phyloP scores from a whole-genome alignment of 2,329 filamentous ascomycete genomes.

The Hypoxylon sp. region DNA sequence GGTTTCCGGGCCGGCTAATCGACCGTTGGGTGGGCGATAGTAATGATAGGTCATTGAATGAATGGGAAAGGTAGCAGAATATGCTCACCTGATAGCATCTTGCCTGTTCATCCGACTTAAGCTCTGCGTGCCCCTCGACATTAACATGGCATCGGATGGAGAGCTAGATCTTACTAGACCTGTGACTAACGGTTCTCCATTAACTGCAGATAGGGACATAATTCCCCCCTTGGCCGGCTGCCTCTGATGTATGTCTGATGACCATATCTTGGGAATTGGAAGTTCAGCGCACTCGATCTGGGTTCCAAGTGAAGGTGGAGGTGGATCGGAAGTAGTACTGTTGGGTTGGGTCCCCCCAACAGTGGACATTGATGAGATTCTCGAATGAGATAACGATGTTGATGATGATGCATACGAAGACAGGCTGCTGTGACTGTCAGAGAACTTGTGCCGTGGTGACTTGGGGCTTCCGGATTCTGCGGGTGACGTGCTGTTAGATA shows the following conservation, averaged over 20 bases:
- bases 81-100: slow-evolving; percentile 47
- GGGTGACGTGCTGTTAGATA: slow-evolving; percentile 50
- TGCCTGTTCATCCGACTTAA: slow-evolving; percentile 44
- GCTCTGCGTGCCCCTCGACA: slow-evolving; percentile 44
- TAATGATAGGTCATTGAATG: slow-evolving; percentile 20
- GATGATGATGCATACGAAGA: slow-evolving; percentile 66
- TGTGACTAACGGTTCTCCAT: slow-evolving; percentile 32
- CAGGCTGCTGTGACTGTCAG: slow-evolving; percentile 68
- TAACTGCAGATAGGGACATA: slow-evolving; percentile 34
- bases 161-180: slow-evolving; percentile 44
- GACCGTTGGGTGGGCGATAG: not conserved
- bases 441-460: slow-evolving; percentile 62
- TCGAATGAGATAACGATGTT: slow-evolving; percentile 64
- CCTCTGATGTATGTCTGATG: slow-evolving; percentile 24
- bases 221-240: slow-evolving; percentile 37
- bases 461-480: slow-evolving; percentile 52
- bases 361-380: slow-evolving; percentile 69
- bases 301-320: slow-evolving; percentile 58
- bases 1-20: slow-evolving; percentile 11
- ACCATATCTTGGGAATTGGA: slow-evolving; percentile 18
- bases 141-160: slow-evolving; percentile 55
- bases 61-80: slow-evolving; percentile 16
- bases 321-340: slow-evolving; percentile 57
- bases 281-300: slow-evolving; percentile 30
- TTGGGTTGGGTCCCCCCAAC: slow-evolving; percentile 60